phyloP scores from a whole-genome alignment of 495 filamentous ascomycete species.

The Astrothelium macrocarpum region DNA sequence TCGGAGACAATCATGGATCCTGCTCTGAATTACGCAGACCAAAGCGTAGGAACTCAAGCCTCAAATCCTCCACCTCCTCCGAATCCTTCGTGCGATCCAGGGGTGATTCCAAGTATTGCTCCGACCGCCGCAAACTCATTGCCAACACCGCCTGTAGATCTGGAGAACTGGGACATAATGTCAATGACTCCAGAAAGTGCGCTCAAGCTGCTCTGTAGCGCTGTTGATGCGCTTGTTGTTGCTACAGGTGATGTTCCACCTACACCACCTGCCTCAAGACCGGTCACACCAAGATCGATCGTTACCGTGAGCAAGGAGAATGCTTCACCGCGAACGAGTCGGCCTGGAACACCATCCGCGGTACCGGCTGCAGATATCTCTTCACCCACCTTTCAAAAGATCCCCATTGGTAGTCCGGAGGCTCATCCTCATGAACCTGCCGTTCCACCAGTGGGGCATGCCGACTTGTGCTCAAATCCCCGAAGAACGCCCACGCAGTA shows the following conservation, averaged over 20 bases:
- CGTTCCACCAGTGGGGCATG: slow-evolving; percentile 13
- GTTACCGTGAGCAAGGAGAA: neutral
- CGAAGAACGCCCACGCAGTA: slow-evolving; percentile 60
- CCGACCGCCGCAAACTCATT: slow-evolving; percentile 15
- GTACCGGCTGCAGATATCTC: slow-evolving; percentile 32
- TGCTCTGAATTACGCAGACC: neutral
- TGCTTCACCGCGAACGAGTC: slow-evolving; percentile 14
- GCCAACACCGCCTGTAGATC: slow-evolving; percentile 17
- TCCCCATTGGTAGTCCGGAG: slow-evolving; percentile 35
- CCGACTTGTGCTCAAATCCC: slow-evolving; percentile 48
- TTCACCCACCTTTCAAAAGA: slow-evolving; percentile 35
- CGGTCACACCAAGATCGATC: slow-evolving; percentile 44
- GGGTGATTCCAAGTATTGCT: slow-evolving; percentile 23
- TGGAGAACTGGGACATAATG: slow-evolving; percentile 50
- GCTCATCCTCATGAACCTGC: slow-evolving; percentile 33
- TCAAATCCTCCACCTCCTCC: slow-evolving; percentile 20
- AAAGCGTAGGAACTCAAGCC: neutral
- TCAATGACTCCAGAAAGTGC: slow-evolving; percentile 62
- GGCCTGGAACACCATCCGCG: slow-evolving; percentile 39
- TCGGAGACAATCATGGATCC: neutral
- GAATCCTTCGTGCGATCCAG: slow-evolving; percentile 26
- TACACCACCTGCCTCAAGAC: slow-evolving; percentile 55
- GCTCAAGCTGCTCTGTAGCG: slow-evolving; percentile 64
- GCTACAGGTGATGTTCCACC: slow-evolving; percentile 64
- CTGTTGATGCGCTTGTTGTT: slow-evolving; percentile 62